phyloP scores from a whole-genome alignment of 2,329 filamentous ascomycete species.

The Capronia epimyces region DNA sequence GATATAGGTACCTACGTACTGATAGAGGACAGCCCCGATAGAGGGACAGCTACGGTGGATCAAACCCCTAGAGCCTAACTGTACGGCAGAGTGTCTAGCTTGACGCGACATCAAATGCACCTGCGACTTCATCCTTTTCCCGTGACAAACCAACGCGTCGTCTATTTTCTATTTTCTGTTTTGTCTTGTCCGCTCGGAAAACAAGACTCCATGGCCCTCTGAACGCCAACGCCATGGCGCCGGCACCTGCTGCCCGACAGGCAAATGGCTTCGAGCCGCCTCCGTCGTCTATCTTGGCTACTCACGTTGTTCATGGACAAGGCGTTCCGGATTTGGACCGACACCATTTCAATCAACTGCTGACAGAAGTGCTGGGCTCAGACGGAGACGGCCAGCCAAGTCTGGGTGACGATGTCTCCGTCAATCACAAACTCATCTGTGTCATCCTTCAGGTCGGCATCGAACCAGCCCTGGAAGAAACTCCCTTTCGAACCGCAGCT shows the following conservation, averaged over 20 bases:
- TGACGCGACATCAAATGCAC: neutral
- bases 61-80: neutral
- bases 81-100: neutral
- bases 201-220: too few relatives aligned
- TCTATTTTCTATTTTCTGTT: constrained; percentile 1
- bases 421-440: constrained; percentile 81
- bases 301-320: constrained; percentile 68
- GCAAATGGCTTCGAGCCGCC: constrained; percentile 33
- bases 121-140: constrained; percentile 2
- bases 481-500: constrained; percentile 58
- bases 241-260: constrained; percentile 16
- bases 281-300: constrained; percentile 77
- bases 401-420: constrained; percentile 60
- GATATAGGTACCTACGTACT: too few relatives aligned
- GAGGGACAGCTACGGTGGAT: neutral
- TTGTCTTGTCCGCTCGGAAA: too few relatives aligned
- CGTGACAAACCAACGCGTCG: constrained; percentile 7
- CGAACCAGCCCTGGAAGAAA: constrained; percentile 54
- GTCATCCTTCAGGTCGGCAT: constrained; percentile 72
- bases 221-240: too few relatives aligned
- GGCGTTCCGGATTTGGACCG: constrained; percentile 61
- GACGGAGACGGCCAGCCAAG: constrained; percentile 42
- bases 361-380: constrained; percentile 57
- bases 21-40: too few relatives aligned
- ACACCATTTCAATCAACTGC: constrained; percentile 68